Evolutionary conservation across 2,329 filamentous ascomycete species (phyloP).

Genomic region (Clarireedia monteithiana): DNA sequence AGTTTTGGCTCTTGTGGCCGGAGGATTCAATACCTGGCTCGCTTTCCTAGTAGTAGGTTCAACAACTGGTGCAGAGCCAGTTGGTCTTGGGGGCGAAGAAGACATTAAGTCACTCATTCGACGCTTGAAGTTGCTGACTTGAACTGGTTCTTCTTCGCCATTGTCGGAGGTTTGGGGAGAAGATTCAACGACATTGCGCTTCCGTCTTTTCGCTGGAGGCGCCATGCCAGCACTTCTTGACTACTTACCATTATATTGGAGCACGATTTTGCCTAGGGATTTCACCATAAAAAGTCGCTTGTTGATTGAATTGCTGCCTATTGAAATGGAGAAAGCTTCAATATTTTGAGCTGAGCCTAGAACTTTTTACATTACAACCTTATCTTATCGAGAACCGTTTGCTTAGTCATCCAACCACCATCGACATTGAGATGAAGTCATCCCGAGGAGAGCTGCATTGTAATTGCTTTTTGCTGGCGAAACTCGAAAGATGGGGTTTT

Average conservation of each 20-base stretch:
- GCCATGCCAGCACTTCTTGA: conserved; percentile 21
- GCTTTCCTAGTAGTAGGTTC: conserved; percentile 8
- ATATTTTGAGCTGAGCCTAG: background rate
- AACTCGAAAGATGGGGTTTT: too few relatives aligned
- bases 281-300: background rate
- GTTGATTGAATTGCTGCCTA: background rate
- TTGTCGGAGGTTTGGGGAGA: conserved; percentile 37
- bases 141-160: conserved; percentile 37
- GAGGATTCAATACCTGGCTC: conserved; percentile 17
- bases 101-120: conserved; percentile 17
- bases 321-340: background rate
- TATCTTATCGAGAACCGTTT: too few relatives aligned
- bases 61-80: conserved; percentile 4
- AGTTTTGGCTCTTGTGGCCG: conserved; percentile 21
- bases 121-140: conserved; percentile 11
- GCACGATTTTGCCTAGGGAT: background rate
- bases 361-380: too few relatives aligned
- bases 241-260: background rate
- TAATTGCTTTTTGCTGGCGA: too few relatives aligned
- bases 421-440: too few relatives aligned
- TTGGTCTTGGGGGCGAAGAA: conserved; percentile 15
- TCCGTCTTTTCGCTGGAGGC: conserved; percentile 37
- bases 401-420: too few relatives aligned
- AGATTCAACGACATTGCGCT: conserved; percentile 42
- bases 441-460: too few relatives aligned